These are phyloP conservation scores for Hortaea werneckii DNA, from an alignment of 2,329 filamentous ascomycete genomes.

Conservation along the genomic window DNA sequence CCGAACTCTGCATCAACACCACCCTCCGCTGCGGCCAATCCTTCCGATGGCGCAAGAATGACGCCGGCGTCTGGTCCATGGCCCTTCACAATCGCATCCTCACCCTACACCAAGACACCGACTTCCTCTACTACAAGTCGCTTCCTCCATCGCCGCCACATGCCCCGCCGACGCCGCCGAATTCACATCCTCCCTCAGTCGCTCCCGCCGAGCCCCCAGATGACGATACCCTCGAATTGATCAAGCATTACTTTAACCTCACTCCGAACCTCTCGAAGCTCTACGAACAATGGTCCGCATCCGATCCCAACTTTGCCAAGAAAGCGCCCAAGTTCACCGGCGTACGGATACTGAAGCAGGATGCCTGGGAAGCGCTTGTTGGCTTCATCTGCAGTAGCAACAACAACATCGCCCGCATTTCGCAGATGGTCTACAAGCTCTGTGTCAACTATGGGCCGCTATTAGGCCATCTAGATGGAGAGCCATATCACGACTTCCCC, in stretches of 20 bases:
- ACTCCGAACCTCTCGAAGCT: slow-evolving; percentile 62
- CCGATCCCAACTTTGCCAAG: slow-evolving; percentile 79
- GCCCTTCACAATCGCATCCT: slow-evolving; percentile 77
- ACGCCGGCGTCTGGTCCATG: slow-evolving; percentile 77
- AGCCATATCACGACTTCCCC: slow-evolving; percentile 78
- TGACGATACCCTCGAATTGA: slow-evolving; percentile 63
- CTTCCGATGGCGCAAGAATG: slow-evolving; percentile 82
- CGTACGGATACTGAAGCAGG: slow-evolving; percentile 84
- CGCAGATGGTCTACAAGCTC: slow-evolving; percentile 90
- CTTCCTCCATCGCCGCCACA: slow-evolving; percentile 41
- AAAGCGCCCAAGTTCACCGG: slow-evolving; percentile 81
- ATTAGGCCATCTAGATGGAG: slow-evolving; percentile 54
- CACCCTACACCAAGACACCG: slow-evolving; percentile 71
- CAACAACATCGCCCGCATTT: slow-evolving; percentile 93
- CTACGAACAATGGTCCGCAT: slow-evolving; percentile 77
- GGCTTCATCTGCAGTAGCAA: slow-evolving; percentile 98
- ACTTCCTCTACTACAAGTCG: slow-evolving; percentile 68
- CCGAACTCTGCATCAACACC: slow-evolving; percentile 88
- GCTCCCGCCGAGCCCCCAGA: slow-evolving; percentile 24
- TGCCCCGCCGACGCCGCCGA: slow-evolving; percentile 28
- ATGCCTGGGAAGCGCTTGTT: slow-evolving; percentile 89
- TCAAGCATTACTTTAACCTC: slow-evolving; percentile 82
- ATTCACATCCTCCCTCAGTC: slow-evolving; percentile 27
- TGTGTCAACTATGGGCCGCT: slow-evolving; percentile 75
- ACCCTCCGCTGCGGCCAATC: slow-evolving; percentile 92